These are phyloP conservation scores for Aspergillus udagawae DNA, from an alignment of 2,329 filamentous ascomycete species.

Conservation along the genomic window DNA sequence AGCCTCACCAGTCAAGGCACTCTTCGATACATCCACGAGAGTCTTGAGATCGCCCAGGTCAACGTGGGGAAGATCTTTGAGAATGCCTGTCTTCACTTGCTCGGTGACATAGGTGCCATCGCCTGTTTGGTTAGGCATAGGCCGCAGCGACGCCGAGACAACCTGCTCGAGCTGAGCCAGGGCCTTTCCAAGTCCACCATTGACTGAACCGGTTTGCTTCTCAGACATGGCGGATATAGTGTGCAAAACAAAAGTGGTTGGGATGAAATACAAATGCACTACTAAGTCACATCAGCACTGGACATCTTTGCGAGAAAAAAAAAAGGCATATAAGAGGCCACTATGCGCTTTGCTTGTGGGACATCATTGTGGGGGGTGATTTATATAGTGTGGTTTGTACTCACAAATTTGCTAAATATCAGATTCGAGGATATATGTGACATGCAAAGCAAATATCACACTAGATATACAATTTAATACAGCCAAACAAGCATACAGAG, in stretches of 20 bases:
- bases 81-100: constrained; percentile 31
- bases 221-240: constrained; percentile 17
- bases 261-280: not conserved
- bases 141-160: constrained; percentile 39
- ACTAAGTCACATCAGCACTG: not conserved
- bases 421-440: not conserved
- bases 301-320: not conserved
- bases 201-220: constrained; percentile 14
- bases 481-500: not conserved
- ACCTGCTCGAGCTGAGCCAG: constrained; percentile 38
- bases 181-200: constrained; percentile 31
- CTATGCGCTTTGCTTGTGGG: not conserved
- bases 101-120: constrained; percentile 39
- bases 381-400: not conserved
- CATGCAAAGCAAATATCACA: not conserved
- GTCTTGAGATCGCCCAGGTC: constrained; percentile 44
- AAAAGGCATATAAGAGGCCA: not conserved
- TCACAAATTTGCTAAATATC: not conserved
- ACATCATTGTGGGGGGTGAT: not conserved
- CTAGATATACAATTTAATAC: not conserved
- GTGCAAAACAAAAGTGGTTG: not conserved
- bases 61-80: constrained; percentile 46
- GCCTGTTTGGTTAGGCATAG: constrained; percentile 40
- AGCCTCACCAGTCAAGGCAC: constrained; percentile 46
- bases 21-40: constrained; percentile 38